phyloP scores from a whole-genome alignment of 2,329 filamentous ascomycete genomes.

The Chaetomium sp. region DNA sequence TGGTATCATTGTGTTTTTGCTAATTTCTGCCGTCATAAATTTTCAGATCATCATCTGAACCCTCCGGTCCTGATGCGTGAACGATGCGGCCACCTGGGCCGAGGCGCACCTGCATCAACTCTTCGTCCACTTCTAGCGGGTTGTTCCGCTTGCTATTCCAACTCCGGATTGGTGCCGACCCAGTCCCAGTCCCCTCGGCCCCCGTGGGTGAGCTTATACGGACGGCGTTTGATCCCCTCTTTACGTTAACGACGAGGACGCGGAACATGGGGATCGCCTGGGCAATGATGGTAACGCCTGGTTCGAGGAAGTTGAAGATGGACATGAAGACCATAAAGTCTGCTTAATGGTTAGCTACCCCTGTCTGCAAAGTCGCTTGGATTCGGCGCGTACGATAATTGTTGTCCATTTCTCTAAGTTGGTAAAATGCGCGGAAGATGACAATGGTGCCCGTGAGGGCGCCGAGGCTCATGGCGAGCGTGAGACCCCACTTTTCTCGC shows the following conservation, averaged over 20 bases:
- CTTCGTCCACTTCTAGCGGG: background rate
- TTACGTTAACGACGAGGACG: conserved; percentile 28
- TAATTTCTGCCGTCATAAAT: background rate
- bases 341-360: background rate
- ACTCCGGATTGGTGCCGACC: background rate
- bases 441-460: conserved; percentile 24
- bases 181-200: background rate
- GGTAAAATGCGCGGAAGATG: conserved; percentile 23
- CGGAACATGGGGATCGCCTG: conserved; percentile 31
- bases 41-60: conserved; percentile 6
- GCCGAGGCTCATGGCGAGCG: conserved; percentile 47
- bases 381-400: conserved; percentile 13
- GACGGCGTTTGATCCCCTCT: conserved; percentile 6
- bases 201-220: conserved; percentile 20
- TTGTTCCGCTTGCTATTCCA: conserved; percentile 6
- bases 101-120: conserved; percentile 4
- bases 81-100: background rate
- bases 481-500: conserved; percentile 47
- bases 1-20: conserved; percentile 1
- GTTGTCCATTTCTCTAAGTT: conserved; percentile 22
- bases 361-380: background rate
- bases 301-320: conserved; percentile 33
- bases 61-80: background rate
- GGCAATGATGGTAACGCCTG: conserved; percentile 28
- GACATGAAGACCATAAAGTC: conserved; percentile 31